Conservation (phyloP, 2,329 filamentous ascomycete genomes). For the Calonectria fujianensis region DNA sequence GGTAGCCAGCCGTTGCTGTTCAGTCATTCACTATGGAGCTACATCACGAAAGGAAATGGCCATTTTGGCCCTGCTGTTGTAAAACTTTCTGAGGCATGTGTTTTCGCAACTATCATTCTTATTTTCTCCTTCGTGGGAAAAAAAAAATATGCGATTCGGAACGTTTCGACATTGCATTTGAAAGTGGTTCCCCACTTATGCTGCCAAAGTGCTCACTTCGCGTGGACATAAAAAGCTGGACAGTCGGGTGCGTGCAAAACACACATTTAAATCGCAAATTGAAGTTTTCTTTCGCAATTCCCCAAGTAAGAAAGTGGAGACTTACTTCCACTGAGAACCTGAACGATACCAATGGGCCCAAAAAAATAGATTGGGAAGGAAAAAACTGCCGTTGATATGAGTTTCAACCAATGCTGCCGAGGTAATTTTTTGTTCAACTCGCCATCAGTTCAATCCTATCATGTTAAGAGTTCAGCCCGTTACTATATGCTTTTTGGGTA, state of each 20-base stretch:
- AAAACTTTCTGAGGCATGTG: not conserved
- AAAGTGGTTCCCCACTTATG: not conserved
- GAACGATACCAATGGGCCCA: not conserved
- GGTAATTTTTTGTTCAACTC: not conserved
- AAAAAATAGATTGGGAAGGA: not conserved
- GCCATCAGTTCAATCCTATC: not conserved
- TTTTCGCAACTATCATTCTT: not conserved
- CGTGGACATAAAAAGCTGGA: not conserved
- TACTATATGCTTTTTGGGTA: slow-evolving; percentile 32
- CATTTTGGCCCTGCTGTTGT: not conserved
- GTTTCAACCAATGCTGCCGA: not conserved
- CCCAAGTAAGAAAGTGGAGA: too few species aligned
- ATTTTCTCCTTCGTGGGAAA: not conserved
- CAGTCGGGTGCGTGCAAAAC: not conserved
- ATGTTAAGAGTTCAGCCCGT: not conserved
- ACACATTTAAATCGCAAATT: not conserved
- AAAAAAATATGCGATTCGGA: not conserved
- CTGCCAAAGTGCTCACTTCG: not conserved
- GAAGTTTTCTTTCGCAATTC: not conserved
- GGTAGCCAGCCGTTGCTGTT: slow-evolving; percentile 30
- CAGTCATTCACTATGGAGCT: not conserved
- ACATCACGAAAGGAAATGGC: not conserved
- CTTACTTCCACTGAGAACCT: not conserved
- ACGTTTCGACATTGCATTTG: not conserved
- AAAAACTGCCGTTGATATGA: not conserved